Evolutionary conservation across 1,284 basidiomycete genomes (phyloP), one percentile per base, ranked within the genome.

Genomic region (Heterobasidion annosum): DNA sequence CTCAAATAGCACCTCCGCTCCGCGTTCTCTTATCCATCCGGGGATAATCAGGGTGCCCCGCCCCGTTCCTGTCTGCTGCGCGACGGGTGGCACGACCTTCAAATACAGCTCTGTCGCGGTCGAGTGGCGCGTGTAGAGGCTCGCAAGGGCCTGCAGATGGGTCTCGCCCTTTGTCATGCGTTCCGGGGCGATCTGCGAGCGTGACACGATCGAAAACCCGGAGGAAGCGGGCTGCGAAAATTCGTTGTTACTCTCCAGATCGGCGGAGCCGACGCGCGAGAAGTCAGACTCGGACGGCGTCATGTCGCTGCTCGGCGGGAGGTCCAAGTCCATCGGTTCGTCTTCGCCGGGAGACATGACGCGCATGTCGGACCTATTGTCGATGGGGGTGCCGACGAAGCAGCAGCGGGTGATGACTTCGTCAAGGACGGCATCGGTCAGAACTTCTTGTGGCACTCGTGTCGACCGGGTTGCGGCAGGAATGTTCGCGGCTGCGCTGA

Each of bases 1-100:
- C 64, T 93, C 91, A 60, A 98, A 98, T 1, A 98, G 73, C 3
- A 95, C 78, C 65, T 99, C 96, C 2, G 91, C 85, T 0, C 90
- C 90, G 8, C 94, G 78, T 66, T 98, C 94, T 40, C 96, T 74
- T 25, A 98, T 77, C 96, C 97, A 99, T 0, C 95, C 95, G 0
- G 96, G 96, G 44, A 99, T 82, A 46, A 88, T 75, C 40, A 98
- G 69, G 0, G 85, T 88, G 0, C 91, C 92, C n/a, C 75, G 69
- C 0, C 86, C 87, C 0, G 85, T 88, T 0, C 85, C 84, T 5
- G 72, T 71, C 61, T 82, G 82, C 63, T 87, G 83, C 18, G 78
- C 71, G 0, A 69, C 62, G 3, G 86, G 85, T 33, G 88, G 86
- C 19, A 76, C 68, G 15, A 91, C 84, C 3, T 74, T 76, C 66